A percentile compares a stretch with the other conserved stretches of the same genome.
phyloP scores from a whole-genome alignment of 805 yeast genomes.

The Sporopachydermia lactativora region DNA sequence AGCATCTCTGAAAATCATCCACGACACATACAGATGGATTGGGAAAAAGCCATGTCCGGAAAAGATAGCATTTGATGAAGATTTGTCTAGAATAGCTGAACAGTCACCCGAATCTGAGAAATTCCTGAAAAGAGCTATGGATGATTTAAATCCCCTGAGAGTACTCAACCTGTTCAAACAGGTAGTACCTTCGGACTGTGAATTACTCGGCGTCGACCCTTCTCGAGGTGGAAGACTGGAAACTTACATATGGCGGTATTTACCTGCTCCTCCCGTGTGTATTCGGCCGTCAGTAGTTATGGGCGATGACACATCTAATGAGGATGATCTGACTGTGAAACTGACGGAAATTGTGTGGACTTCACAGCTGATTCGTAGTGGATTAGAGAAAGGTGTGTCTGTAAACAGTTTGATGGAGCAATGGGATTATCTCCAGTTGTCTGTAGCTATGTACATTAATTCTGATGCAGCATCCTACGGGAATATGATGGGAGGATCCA shows the following conservation, averaged over 20 bases:
- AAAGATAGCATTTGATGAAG: constrained; percentile 75
- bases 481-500: constrained; percentile 23
- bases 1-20: constrained; percentile 89
- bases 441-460: constrained; percentile 95
- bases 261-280: constrained; percentile 99
- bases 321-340: constrained; percentile 93
- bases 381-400: constrained; percentile 88
- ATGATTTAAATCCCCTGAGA: constrained; percentile 87
- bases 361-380: constrained; percentile 85
- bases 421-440: constrained; percentile 93
- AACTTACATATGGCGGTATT: constrained; percentile 90
- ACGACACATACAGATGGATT: constrained; percentile 90
- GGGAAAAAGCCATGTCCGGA: constrained; percentile 85
- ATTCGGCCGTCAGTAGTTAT: constrained; percentile 92
- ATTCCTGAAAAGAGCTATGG: constrained; percentile 75
- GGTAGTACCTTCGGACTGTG: constrained; percentile 78
- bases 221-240: constrained; percentile 87
- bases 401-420: constrained; percentile 93
- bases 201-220: constrained; percentile 80
- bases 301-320: constrained; percentile 88
- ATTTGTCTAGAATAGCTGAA: constrained; percentile 59
- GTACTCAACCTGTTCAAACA: constrained; percentile 80
- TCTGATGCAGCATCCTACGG: constrained; percentile 61
- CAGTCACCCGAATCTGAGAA: constrained; percentile 82
- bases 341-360: constrained; percentile 96